Conservation (phyloP, 2,329 filamentous ascomycete species). For the Colletotrichum falcatum region DNA sequence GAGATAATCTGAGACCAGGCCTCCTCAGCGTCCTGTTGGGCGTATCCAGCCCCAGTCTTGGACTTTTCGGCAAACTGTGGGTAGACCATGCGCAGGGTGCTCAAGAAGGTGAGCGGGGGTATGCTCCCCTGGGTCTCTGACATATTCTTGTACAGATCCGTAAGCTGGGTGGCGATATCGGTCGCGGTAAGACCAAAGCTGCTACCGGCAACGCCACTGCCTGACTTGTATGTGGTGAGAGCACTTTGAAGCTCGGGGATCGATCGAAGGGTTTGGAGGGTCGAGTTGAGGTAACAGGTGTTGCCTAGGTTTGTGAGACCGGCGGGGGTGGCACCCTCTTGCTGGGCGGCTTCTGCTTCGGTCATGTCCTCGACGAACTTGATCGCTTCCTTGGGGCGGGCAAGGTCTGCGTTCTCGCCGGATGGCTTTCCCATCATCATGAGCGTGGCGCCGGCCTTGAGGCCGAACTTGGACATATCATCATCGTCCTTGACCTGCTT, state of each 20-base stretch:
- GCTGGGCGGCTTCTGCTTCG: constrained; percentile 87
- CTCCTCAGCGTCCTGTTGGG: constrained; percentile 99
- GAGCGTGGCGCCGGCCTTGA: constrained; percentile 87
- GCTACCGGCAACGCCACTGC: constrained; percentile 66
- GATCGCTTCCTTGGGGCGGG: constrained; percentile 82
- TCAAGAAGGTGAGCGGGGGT: constrained; percentile 84
- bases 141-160: constrained; percentile 91
- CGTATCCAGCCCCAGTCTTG: constrained; percentile 84
- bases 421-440: constrained; percentile 98
- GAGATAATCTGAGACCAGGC: constrained; percentile 96
- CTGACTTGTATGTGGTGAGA: constrained; percentile 68
- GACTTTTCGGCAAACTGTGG: constrained; percentile 94
- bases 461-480: constrained; percentile 82
- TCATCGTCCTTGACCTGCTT: constrained; percentile 96
- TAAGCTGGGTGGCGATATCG: constrained; percentile 66
- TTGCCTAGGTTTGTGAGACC: constrained; percentile 94
- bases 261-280: constrained; percentile 87
- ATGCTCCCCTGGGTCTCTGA: constrained; percentile 89
- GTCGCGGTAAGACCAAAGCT: constrained; percentile 32
- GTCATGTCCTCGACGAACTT: constrained; percentile 99
- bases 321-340: constrained; percentile 86
- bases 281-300: constrained; percentile 98
- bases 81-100: constrained; percentile 80
- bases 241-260: constrained; percentile 92
- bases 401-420: constrained; percentile 68